phyloP scores from a whole-genome alignment of 441 rosid genomes.

The Erodium texanum region DNA sequence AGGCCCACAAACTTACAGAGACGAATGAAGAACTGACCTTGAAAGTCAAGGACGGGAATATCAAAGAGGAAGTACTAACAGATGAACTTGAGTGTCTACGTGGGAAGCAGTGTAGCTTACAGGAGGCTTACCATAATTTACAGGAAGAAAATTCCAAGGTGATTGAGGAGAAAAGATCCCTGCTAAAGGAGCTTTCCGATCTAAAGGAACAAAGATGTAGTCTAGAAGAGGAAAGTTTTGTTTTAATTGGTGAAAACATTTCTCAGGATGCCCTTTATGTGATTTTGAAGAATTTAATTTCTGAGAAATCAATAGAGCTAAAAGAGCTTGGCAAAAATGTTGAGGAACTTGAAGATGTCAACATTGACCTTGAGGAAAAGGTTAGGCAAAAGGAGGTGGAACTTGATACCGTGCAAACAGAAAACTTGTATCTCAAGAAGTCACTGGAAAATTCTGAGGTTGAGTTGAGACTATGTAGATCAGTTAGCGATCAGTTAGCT shows the following conservation, averaged over 20 bases:
- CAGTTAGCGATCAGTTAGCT: slow-evolving; percentile 35
- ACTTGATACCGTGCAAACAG: slow-evolving; percentile 41
- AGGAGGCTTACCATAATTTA: slow-evolving; percentile 36
- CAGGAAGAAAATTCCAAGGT: slow-evolving; percentile 39
- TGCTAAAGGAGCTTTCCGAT: slow-evolving; percentile 37
- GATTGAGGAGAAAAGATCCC: slow-evolving; percentile 35
- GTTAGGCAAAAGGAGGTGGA: slow-evolving; percentile 35
- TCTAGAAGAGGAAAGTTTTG: slow-evolving; percentile 53
- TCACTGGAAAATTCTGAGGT: slow-evolving; percentile 39
- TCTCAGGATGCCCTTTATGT: slow-evolving; percentile 35
- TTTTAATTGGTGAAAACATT: slow-evolving; percentile 40
- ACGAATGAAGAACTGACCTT: slow-evolving; percentile 42
- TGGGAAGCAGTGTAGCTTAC: slow-evolving; percentile 33
- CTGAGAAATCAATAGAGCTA: slow-evolving; percentile 51
- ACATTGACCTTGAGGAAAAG: slow-evolving; percentile 35
- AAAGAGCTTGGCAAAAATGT: slow-evolving; percentile 36
- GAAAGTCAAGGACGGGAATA: slow-evolving; percentile 38
- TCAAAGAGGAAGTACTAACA: slow-evolving; percentile 35
- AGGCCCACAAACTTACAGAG: slow-evolving; percentile 40
- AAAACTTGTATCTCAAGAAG: slow-evolving; percentile 35
- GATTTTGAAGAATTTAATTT: slow-evolving; percentile 45
- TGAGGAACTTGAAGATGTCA: slow-evolving; percentile 25
- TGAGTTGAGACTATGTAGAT: slow-evolving; percentile 35
- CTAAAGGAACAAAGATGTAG: slow-evolving; percentile 36
- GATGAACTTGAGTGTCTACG: slow-evolving; percentile 31